Percentiles rank a stretch among this genome's conserved stretches.
phyloP scores from a whole-genome alignment of 176 grass and related monocot genomes.

The Triticum timopheevii region DNA sequence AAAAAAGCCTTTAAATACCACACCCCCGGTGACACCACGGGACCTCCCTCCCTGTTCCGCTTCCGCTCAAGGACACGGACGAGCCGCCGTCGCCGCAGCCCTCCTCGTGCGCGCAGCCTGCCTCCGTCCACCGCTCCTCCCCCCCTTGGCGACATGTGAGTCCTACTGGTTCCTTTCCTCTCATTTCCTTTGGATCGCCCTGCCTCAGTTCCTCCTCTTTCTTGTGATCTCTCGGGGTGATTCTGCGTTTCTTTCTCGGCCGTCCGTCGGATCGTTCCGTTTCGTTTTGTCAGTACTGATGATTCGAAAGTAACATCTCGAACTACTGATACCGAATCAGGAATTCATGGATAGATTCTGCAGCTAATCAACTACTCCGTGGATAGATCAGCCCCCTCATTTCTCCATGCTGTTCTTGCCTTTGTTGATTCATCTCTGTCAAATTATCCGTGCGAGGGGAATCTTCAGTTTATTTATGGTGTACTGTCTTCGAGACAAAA shows the following conservation, averaged over 20 bases:
- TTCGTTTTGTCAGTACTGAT: neutral
- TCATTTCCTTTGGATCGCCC: neutral
- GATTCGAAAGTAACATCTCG: neutral
- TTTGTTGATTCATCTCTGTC: conserved; percentile 13
- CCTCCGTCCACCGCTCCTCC: neutral
- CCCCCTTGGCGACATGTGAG: neutral
- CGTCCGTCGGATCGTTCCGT: neutral
- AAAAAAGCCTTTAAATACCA: conserved; percentile 33
- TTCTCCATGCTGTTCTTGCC: neutral
- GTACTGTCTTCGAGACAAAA: neutral
- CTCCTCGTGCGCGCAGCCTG: neutral
- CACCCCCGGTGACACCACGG: neutral
- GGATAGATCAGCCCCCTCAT: neutral
- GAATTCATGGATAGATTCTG: neutral
- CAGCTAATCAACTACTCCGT: neutral
- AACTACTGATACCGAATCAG: neutral
- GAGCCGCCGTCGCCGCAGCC: neutral
- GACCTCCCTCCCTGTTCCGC: neutral
- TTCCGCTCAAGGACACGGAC: neutral
- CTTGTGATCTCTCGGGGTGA: neutral
- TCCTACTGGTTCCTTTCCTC: neutral
- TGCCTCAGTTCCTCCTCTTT: neutral
- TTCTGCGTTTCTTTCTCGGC: neutral
- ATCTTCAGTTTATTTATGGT: neutral
- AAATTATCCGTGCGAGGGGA: neutral